These are phyloP conservation scores for Calvatia gigantea DNA, from an alignment of 768 basidiomycete species.

Conservation along the genomic window DNA sequence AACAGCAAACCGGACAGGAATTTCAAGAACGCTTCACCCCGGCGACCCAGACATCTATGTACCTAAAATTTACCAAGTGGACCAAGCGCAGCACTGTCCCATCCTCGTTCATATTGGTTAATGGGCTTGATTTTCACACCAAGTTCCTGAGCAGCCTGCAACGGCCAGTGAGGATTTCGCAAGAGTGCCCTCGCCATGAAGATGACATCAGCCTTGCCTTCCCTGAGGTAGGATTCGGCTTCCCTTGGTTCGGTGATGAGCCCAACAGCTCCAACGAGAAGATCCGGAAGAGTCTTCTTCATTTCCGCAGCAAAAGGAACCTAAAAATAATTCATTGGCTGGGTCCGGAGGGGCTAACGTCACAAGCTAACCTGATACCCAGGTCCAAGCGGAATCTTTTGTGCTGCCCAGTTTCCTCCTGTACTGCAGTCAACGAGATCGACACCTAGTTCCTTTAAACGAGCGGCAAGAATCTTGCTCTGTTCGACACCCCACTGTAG, in stretches of 20 bases:
- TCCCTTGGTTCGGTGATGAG: conserved; percentile 58
- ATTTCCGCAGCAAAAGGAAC: conserved; percentile 66
- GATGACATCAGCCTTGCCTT: conserved; percentile 67
- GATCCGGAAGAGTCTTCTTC: conserved; percentile 55
- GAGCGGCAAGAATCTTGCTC: conserved; percentile 52
- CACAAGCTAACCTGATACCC: conserved; percentile 56
- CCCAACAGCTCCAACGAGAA: conserved; percentile 64
- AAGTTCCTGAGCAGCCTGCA: conserved; percentile 60
- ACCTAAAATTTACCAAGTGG: no score
- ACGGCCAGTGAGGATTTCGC: conserved; percentile 61
- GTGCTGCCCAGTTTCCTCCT: conserved; percentile 61
- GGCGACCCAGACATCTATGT: no score
- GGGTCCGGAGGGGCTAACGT: neutral
- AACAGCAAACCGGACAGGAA: no score
- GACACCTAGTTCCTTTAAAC: conserved; percentile 58
- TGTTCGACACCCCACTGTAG: conserved; percentile 79
- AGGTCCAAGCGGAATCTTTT: conserved; percentile 52
- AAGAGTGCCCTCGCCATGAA: conserved; percentile 66
- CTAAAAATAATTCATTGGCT: conserved; percentile 24
- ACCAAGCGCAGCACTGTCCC: no score
- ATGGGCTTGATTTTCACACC: conserved; percentile 68
- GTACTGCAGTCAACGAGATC: conserved; percentile 75
- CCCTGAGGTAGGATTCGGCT: conserved; percentile 55
- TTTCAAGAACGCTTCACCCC: no score
- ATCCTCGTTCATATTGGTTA: conserved; percentile 68